Evolutionary conservation across 2,329 filamentous ascomycete species (phyloP), one percentile per base, ranked within the genome.

Genomic region (Microascus cirrosus): DNA sequence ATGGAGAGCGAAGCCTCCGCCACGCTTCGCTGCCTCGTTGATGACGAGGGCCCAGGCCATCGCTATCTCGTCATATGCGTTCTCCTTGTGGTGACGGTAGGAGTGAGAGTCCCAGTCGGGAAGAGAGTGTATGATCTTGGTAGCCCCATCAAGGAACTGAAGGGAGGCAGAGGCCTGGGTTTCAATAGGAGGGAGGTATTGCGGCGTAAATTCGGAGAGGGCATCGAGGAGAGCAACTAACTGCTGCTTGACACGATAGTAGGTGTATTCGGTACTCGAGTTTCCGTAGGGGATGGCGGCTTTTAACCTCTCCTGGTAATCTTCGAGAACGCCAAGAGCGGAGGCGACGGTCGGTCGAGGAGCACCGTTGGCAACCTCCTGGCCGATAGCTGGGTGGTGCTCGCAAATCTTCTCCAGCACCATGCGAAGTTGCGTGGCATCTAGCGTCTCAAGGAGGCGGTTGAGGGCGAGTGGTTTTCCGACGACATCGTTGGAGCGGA

Each of bases 1-100:
- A 66, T 96, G 89, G 62, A 99, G 69, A 63, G 90, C 85, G 65
- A 97, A 94, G 36, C 94, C 94, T 32, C 90, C 92, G 12, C 90
- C 93, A 63, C 89, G 83, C 76, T 97, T 97, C 24, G 88, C 86
- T 1, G 91, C 90, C 71, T 99, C 94, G 61, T 86, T 86, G 64
- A 99, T 88, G 55, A 96, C 93, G 63, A 95, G 72, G 18, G 90
- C 86, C 94, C 94, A 99, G 1, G 94, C 94, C 66, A 87, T 90
- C 28, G 90, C 87, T 62, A 99, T 92, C 68, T 97, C 94, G 66
- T 99, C 93, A 68, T 99, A 99, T 7, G 93, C 92, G 62, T 90
- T 90, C 63, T 96, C 87, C 72, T 96, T 96, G 75, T 95, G 90
- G 65, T 96, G 82, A 63, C 92, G 92, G 73, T 96, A 88, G 61